A percentile compares a stretch with the other conserved stretches of the same genome.
These are phyloP conservation scores for Primulina eburnea DNA, from an alignment of 257 asterid species.

Conservation along the genomic window DNA sequence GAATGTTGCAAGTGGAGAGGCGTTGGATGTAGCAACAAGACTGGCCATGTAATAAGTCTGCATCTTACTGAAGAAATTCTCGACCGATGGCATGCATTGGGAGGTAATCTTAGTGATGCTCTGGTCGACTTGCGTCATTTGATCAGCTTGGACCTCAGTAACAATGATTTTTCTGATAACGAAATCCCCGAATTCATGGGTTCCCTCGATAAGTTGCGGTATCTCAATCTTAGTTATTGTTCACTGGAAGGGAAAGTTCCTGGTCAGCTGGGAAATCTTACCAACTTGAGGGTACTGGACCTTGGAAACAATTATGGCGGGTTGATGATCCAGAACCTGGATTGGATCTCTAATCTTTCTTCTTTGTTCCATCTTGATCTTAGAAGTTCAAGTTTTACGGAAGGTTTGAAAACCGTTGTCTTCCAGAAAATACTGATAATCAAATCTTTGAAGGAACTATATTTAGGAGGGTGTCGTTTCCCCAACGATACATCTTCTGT, in stretches of 20 bases:
- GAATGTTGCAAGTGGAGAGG: slow-evolving; percentile 47
- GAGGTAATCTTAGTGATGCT: slow-evolving; percentile 32
- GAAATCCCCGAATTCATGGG: no score
- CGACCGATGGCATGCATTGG: neutral
- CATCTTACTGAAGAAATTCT: neutral
- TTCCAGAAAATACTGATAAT: slow-evolving; percentile 19
- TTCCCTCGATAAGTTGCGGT: no score
- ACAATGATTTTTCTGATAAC: slow-evolving; percentile 15
- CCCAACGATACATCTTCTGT: neutral
- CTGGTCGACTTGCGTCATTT: slow-evolving; percentile 29
- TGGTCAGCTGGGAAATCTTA: no score
- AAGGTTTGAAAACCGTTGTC: neutral
- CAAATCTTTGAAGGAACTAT: slow-evolving; percentile 13
- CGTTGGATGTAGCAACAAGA: slow-evolving; percentile 34
- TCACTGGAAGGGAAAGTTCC: no score
- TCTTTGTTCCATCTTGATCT: slow-evolving; percentile 13
- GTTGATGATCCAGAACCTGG: slow-evolving; percentile 10
- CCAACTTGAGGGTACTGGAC: neutral
- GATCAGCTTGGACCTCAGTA: slow-evolving; percentile 30
- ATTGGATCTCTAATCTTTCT: slow-evolving; percentile 26
- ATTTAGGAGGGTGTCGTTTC: neutral
- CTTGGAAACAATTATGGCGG: neutral
- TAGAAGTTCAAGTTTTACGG: neutral
- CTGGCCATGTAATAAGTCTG: slow-evolving; percentile 27
- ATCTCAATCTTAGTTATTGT: no score